Evolutionary conservation across 2,329 filamentous ascomycete species (phyloP), one percentile per base, ranked within the genome.

Genomic region (Kalmusia sp.): DNA sequence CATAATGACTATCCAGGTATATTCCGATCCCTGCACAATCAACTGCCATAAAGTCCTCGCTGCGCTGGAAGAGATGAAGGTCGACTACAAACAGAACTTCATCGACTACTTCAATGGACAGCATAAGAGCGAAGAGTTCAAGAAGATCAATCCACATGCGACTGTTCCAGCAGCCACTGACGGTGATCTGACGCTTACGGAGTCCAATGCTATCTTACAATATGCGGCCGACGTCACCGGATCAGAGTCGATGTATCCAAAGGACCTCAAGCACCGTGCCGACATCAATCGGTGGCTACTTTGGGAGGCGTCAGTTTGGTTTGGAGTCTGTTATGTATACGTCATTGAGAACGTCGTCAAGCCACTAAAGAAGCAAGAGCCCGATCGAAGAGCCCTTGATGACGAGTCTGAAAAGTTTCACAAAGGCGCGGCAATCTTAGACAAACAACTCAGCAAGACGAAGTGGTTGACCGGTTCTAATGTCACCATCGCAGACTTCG

Each of bases 301-400:
- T 2, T 79, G 76, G 76, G 76, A 79, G 49, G 66, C 74, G 0
- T 71, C 67, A 2, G 67, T 68, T 4, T 79, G 76, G 76, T 79
- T 78, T 51, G 64, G 58, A 7, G 73, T 61, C 30, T 76, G 73
- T 62, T 78, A 78, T 55, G 58, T 74, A 44, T 77, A 76, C 54
- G 55, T 77, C 8, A 70, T 78, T 7, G 72, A 79, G 51, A 62
- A 74, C 52, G 70, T 77, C 8, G 76, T 76, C 28, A 75, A 77
- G 63, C 75, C 75, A 8, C 61, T 77, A 2, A 58, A 77, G 8
- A 68, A 71, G 31, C 62, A 61, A 5, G 53, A 73, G 35, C 71
- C 76, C 7, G 74, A 77, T 40, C 56, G 72, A 43, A 57, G 65
- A n/a, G 61, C 69, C 52, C 64, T 78, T 39, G 68, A 73, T 30